Base-by-base conservation (phyloP, 176 grass and related monocot species). In the Poa pratensis region DNA sequence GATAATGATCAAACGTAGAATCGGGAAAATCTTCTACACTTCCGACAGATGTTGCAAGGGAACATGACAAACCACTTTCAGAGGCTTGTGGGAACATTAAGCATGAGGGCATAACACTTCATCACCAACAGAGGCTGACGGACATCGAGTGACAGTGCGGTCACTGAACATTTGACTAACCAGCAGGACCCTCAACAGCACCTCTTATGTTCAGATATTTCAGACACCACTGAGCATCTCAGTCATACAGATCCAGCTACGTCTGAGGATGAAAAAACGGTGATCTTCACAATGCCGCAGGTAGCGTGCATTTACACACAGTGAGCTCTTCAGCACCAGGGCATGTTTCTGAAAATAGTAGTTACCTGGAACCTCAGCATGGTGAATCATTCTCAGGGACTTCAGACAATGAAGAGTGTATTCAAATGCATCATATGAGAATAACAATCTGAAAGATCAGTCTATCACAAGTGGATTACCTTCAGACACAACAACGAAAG, bases 1-100 rank as follows among this genome's bases (percentile, higher is more conserved):
- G 46, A 35, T 70, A 84, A 55, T 84, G 82, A 87, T 79, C 50
- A 69, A 82, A 82, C 65, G 23, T 51, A 57, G 51, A 88, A 52
- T 32, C 71, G 49, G 18, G 45, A 43, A 89, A 27, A 46, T 77
- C 28, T 30, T 73, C 27, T 49, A 43, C 55, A 73, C n/a, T 64
- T 60, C 76, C 32, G 19, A 22, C n/a, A 52, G 55, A 24, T 90
- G 57, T 57, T 64, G 35, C 66, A 82, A 62, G 42, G 78, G 86
- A 79, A 79, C 71, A 80, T 77, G 79, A 57, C 20, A 39, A 5
- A 20, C 57, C 42, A 77, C 76, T 78, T 69, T 80, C 76, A 49
- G 82, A 85, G 19, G 4, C 23, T 76, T 77, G 68, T 69, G 69
- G 80, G 20, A 77, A 83, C 48, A 83, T 37, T 46, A 78, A 88